Conservation (phyloP, 345 rosid genomes). For the Xanthoceras sorbifolium region DNA sequence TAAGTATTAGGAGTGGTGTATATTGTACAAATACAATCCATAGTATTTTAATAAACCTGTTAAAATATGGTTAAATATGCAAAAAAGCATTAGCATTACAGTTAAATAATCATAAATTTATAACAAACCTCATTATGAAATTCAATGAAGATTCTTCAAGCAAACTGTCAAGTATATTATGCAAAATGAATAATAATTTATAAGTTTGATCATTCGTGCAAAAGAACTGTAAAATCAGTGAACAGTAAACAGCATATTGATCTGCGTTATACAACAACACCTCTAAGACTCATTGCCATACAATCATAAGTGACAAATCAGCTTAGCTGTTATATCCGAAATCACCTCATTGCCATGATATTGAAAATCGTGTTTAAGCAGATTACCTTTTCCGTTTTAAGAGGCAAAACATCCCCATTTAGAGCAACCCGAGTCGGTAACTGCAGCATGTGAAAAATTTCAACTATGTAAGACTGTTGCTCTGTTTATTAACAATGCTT, state of each 20-base stretch:
- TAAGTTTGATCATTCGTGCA: background rate
- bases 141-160: background rate
- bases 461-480: slow-evolving; percentile 13
- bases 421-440: slow-evolving; percentile 75
- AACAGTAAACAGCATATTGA: slow-evolving; percentile 2
- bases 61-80: no score
- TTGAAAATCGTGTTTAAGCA: background rate
- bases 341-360: background rate
- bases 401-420: slow-evolving; percentile 71
- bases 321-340: background rate
- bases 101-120: background rate
- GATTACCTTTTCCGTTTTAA: slow-evolving; percentile 65
- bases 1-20: background rate
- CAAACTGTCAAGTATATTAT: no score
- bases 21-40: background rate
- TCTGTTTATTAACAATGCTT: background rate
- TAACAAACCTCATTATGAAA: background rate
- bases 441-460: slow-evolving; percentile 44
- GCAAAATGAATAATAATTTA: background rate
- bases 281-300: slow-evolving; percentile 5
- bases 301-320: background rate
- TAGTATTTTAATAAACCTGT: background rate
- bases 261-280: background rate
- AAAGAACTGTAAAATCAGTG: background rate
- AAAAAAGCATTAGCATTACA: background rate